Conservation (phyloP, 257 asterid genomes). For the Sherardia arvensis region DNA sequence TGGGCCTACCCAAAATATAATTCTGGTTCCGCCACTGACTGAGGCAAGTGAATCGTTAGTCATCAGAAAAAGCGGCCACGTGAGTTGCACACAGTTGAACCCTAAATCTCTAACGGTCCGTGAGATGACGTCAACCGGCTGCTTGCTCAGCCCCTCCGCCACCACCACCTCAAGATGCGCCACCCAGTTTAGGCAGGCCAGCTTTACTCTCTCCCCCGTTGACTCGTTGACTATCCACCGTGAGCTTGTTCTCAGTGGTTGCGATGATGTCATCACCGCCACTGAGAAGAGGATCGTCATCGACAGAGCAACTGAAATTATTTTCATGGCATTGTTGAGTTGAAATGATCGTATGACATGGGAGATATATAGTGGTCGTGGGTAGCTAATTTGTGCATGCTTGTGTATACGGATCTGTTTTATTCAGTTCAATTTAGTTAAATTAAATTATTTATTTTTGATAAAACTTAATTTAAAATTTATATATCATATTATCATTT, state of each 20-base stretch:
- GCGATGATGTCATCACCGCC: slow-evolving; percentile 16
- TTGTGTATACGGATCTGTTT: no score
- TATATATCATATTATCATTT: no score
- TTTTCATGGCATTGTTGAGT: neutral
- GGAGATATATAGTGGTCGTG: no score
- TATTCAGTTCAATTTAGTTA: no score
- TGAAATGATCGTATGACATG: no score
- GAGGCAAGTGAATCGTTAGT: slow-evolving; percentile 64
- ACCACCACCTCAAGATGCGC: slow-evolving; percentile 74
- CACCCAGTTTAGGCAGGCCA: slow-evolving; percentile 85
- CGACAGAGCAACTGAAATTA: neutral
- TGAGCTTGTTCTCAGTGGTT: slow-evolving; percentile 53
- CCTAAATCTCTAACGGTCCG: slow-evolving; percentile 40
- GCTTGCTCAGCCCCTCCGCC: slow-evolving; percentile 92
- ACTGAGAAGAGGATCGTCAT: neutral
- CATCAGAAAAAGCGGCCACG: slow-evolving; percentile 90
- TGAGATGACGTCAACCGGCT: slow-evolving; percentile 62
- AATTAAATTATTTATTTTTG: no score
- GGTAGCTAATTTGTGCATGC: no score
- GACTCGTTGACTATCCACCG: slow-evolving; percentile 77
- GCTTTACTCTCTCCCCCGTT: slow-evolving; percentile 64
- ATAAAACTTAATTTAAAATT: no score
- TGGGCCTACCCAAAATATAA: no score
- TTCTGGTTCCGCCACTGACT: no score
- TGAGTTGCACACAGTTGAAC: slow-evolving; percentile 81